Evolutionary conservation across 2,329 filamentous ascomycete genomes (phyloP).

Genomic region (Nothomitra cinnamomea): DNA sequence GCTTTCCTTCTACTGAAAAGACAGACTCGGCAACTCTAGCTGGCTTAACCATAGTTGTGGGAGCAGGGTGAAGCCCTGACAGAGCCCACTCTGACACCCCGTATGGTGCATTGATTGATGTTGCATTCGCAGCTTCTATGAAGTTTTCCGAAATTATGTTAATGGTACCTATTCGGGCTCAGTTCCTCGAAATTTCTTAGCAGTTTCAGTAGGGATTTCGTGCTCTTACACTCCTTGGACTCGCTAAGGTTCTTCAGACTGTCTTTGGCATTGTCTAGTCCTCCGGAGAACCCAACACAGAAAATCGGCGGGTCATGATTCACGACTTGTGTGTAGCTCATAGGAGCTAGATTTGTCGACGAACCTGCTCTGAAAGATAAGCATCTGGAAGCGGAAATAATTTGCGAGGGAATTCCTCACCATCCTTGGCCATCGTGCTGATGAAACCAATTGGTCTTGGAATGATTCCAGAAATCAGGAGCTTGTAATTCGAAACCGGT

Average conservation of each 20-base stretch:
- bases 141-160: conserved; percentile 79
- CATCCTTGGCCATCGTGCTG: conserved; percentile 42
- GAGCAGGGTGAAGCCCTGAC: conserved; percentile 54
- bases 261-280: conserved; percentile 52
- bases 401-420: conserved; percentile 20
- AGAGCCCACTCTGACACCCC: conserved; percentile 66
- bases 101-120: conserved; percentile 59
- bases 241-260: conserved; percentile 57
- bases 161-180: conserved; percentile 33
- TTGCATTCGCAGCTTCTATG: conserved; percentile 75
- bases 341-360: conserved; percentile 65
- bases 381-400: neutral
- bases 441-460: conserved; percentile 64
- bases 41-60: conserved; percentile 46
- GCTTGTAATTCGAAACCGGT: conserved; percentile 68
- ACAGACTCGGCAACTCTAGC: conserved; percentile 68
- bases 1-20: conserved; percentile 64
- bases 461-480: conserved; percentile 67
- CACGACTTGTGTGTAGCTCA: conserved; percentile 72
- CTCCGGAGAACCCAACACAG: conserved; percentile 42
- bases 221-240: conserved; percentile 45
- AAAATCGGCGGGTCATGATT: conserved; percentile 80
- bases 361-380: conserved; percentile 8
- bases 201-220: neutral
- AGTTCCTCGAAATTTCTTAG: neutral